Evolutionary conservation across 495 filamentous ascomycete genomes (phyloP), one percentile per base, ranked within the genome.

Genomic region (Xylona heveae): DNA sequence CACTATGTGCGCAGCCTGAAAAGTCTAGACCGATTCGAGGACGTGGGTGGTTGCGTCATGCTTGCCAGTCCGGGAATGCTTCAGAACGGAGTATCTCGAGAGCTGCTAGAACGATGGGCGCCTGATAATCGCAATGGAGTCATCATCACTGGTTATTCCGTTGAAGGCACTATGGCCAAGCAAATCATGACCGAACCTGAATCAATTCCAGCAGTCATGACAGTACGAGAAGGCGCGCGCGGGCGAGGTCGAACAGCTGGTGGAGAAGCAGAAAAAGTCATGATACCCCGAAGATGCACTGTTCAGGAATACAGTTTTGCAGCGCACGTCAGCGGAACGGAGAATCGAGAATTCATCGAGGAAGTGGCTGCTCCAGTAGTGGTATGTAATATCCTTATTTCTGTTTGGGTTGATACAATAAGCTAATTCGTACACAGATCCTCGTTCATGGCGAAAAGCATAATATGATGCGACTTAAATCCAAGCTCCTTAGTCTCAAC

Each of bases 151-250:
- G 88, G 88, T 45, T 97, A 97, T 52, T 88, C 78, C 34, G 88
- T 97, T 16, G 88, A 97, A 53, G 88, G 90, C 7, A 97, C 88
- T 2, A 95, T 97, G 90, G 88, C 82, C 21, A 92, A 92, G 53
- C 65, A 80, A 42, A 68, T 97, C 28, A 71, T 93, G 50, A 78
- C 82, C 37, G 88, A 94, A 47, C 88, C 88, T 0, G 82, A 91
- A 23, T 68, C 74, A 42, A 95, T 97, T 34, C 79, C 77, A 24
- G 85, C 85, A 0, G 71, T 93, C 40, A 94, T 92, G 81, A 78
- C 74, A 13, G 62, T 58, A 43, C 59, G 71, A 7, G 33, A 62
- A 63, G 33, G 53, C 58, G 8, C 59, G 57, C 64, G 71, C 8
- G 53, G 55, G 13, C 37, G 36, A 33, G 57, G 56, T 23, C 45